A percentile compares a stretch with the other conserved stretches of the same genome.
These are phyloP conservation scores for Podospora pseudocomata DNA, from an alignment of 495 filamentous ascomycete species.

Conservation along the genomic window DNA sequence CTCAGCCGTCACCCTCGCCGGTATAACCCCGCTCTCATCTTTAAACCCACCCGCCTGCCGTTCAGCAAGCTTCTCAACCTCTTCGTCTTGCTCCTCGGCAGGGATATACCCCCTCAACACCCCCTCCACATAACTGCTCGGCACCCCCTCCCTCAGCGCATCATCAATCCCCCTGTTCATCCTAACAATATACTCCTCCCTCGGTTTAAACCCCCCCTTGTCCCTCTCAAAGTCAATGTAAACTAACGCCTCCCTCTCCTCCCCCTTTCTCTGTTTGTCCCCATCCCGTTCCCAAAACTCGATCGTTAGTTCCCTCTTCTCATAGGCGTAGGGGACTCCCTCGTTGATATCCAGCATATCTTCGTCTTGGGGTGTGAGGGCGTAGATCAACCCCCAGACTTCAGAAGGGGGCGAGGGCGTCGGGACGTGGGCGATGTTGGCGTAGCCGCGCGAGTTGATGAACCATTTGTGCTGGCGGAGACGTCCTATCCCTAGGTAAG, in stretches of 20 bases:
- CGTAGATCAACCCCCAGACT: constrained; percentile 43
- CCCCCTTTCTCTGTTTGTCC: not conserved
- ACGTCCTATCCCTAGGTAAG: constrained; percentile 34
- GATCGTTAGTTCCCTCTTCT: constrained; percentile 29
- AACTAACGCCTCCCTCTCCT: constrained; percentile 28
- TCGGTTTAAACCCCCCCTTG: constrained; percentile 19
- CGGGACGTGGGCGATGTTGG: constrained; percentile 33
- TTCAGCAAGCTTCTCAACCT: constrained; percentile 2
- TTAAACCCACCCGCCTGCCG: constrained; percentile 16
- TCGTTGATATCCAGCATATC: constrained; percentile 33
- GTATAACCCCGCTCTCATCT: constrained; percentile 16
- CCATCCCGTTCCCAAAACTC: constrained; percentile 16
- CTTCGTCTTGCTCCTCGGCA: not conserved
- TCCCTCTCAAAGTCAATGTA: constrained; percentile 37
- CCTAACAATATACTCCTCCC: constrained; percentile 36
- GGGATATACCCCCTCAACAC: constrained; percentile 30
- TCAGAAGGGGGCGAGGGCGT: constrained; percentile 2
- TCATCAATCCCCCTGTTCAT: constrained; percentile 40
- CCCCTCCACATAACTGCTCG: constrained; percentile 28
- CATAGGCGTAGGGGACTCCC: constrained; percentile 38
- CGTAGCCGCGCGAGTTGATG: constrained; percentile 43
- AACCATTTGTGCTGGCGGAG: constrained; percentile 41
- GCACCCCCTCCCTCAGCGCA: constrained; percentile 33
- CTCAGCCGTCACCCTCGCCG: not conserved
- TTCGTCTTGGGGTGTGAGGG: constrained; percentile 33